Percentiles rank a stretch among this genome's conserved stretches.
phyloP scores from a whole-genome alignment of 768 basidiomycete genomes.

The Hysterangium stoloniferum region DNA sequence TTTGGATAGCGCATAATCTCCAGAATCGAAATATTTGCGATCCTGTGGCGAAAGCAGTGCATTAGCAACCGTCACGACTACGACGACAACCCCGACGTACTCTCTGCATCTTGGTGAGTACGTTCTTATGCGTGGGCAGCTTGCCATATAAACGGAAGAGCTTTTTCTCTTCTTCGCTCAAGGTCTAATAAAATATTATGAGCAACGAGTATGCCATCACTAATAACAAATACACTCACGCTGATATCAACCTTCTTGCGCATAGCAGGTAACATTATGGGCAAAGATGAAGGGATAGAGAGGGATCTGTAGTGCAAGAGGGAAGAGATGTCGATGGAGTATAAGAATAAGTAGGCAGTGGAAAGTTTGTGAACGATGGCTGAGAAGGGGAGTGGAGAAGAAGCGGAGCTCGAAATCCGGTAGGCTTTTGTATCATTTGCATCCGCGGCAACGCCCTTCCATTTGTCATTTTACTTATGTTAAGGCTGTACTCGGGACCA shows the following conservation, averaged over 20 bases:
- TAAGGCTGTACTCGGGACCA: too few species aligned
- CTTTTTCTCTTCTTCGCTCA: constrained; percentile 87
- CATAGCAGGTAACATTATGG: constrained; percentile 61
- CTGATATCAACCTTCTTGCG: constrained; percentile 94
- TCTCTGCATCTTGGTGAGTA: constrained; percentile 93
- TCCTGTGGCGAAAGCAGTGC: constrained; percentile 46
- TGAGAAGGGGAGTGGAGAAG: too few species aligned
- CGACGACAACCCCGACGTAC: constrained; percentile 31
- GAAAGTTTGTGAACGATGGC: constrained; percentile 3
- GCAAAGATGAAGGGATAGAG: constrained; percentile 14
- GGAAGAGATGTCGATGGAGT: constrained; percentile 18
- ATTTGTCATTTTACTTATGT: too few species aligned
- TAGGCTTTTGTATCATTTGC: constrained; percentile 16
- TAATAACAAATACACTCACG: constrained; percentile 40
- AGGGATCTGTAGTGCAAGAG: constrained; percentile 17
- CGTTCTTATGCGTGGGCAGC: constrained; percentile 87
- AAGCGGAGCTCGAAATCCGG: constrained; percentile 21
- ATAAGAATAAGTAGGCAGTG: constrained; percentile 16
- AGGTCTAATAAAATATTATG: constrained; percentile 38
- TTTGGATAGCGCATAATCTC: constrained; percentile 96
- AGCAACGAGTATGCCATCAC: constrained; percentile 9
- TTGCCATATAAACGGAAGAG: constrained; percentile 94
- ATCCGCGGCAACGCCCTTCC: background rate
- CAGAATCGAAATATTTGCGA: constrained; percentile 99
- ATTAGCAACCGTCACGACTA: background rate